Evolutionary conservation across 768 basidiomycete species (phyloP).

Genomic region (Lyophyllum shimeji): DNA sequence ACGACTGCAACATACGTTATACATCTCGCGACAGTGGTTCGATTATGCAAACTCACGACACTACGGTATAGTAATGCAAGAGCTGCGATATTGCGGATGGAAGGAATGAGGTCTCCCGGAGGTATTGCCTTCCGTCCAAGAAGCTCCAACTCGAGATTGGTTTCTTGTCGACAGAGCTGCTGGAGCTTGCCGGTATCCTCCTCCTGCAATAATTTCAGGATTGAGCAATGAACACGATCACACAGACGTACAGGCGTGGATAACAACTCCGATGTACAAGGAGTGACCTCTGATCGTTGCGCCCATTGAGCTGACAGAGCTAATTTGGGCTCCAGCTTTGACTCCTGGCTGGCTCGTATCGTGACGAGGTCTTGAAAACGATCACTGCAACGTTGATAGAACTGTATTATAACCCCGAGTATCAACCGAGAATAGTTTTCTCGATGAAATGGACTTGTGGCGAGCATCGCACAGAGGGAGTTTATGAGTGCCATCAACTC

Average conservation of each 20-base stretch:
- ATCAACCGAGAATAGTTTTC: slow-evolving; percentile 96
- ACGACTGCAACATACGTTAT: slow-evolving; percentile 50
- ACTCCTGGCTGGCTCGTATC: slow-evolving; percentile 26
- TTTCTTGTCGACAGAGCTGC: slow-evolving; percentile 75
- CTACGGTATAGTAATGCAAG: slow-evolving; percentile 83
- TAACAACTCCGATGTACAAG: slow-evolving; percentile 69
- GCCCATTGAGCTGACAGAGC: slow-evolving; percentile 80
- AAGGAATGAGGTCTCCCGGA: slow-evolving; percentile 67
- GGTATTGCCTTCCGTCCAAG: slow-evolving; percentile 53
- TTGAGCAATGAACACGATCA: background rate
- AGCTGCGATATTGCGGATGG: slow-evolving; percentile 69
- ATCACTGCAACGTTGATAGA: slow-evolving; percentile 92
- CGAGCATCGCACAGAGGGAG: slow-evolving; percentile 88
- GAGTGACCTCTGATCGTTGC: slow-evolving; percentile 75
- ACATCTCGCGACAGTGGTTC: slow-evolving; percentile 2
- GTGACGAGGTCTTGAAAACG: slow-evolving; percentile 77
- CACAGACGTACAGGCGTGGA: slow-evolving; percentile 44
- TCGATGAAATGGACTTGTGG: slow-evolving; percentile 89
- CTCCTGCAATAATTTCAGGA: slow-evolving; percentile 30
- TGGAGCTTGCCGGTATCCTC: slow-evolving; percentile 39
- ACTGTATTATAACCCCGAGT: slow-evolving; percentile 91
- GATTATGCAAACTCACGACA: slow-evolving; percentile 55
- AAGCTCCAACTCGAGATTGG: slow-evolving; percentile 70
- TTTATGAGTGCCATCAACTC: slow-evolving; percentile 89
- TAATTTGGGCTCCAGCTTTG: slow-evolving; percentile 44